phyloP scores from a whole-genome alignment of 305 asterid genomes.

The Fraxinus ornus region DNA sequence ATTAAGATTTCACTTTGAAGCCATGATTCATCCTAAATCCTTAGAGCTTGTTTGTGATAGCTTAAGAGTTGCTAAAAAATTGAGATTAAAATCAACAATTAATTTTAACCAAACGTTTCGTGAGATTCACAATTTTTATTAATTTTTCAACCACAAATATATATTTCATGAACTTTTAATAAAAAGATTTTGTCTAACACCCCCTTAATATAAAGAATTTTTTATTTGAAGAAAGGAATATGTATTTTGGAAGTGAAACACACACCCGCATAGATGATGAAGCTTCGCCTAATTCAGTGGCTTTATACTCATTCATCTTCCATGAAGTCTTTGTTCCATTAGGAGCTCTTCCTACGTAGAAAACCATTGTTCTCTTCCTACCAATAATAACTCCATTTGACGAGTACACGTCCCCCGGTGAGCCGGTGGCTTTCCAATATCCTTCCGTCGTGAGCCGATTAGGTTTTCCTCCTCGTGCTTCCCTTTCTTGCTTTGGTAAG shows the following conservation, averaged over 20 bases:
- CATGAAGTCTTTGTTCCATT: constrained; percentile 33
- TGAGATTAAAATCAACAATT: too few relatives aligned
- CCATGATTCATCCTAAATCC: not conserved
- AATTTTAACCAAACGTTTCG: too few relatives aligned
- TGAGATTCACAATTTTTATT: too few relatives aligned
- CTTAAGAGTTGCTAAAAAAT: not conserved
- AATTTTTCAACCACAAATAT: too few relatives aligned
- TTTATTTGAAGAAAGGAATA: too few relatives aligned
- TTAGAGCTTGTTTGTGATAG: too few relatives aligned
- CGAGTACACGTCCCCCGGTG: constrained; percentile 41
- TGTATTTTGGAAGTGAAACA: not conserved
- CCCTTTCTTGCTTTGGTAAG: constrained; percentile 39
- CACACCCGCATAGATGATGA: not conserved
- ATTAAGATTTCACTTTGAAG: not conserved
- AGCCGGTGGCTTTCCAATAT: constrained; percentile 49
- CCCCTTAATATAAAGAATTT: too few relatives aligned
- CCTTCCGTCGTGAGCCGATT: constrained; percentile 36
- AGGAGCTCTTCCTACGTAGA: constrained; percentile 42
- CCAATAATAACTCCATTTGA: constrained; percentile 26
- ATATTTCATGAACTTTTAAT: too few relatives aligned
- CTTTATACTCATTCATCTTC: constrained; percentile 45
- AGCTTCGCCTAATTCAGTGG: constrained; percentile 9
- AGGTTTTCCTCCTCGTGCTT: constrained; percentile 36
- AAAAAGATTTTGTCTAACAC: too few relatives aligned
- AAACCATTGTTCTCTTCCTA: constrained; percentile 39